Conservation (phyloP, 2,329 filamentous ascomycete genomes). For the Talaromyces rugulosus region DNA sequence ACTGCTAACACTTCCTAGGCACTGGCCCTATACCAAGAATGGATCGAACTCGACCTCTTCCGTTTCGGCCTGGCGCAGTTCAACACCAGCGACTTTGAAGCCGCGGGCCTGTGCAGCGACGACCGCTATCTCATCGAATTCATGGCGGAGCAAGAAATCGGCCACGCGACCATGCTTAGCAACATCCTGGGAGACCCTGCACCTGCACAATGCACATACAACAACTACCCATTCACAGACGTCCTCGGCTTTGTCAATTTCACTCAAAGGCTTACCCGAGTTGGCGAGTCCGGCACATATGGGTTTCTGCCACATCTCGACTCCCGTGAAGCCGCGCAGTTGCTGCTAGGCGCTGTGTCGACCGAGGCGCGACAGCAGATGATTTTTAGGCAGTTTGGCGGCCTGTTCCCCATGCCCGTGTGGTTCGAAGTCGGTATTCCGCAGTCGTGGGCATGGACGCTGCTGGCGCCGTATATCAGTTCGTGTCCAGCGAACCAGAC, state of each 20-base stretch:
- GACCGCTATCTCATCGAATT: conserved; percentile 68
- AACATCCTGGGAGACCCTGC: conserved; percentile 71
- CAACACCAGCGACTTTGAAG: conserved; percentile 64
- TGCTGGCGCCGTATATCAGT: conserved; percentile 75
- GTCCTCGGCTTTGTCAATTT: conserved; percentile 79
- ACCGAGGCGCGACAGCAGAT: conserved; percentile 79
- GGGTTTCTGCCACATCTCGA: conserved; percentile 76
- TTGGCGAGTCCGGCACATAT: conserved; percentile 74
- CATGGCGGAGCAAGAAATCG: conserved; percentile 74
- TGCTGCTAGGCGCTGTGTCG: conserved; percentile 72
- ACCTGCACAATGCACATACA: conserved; percentile 72
- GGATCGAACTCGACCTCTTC: conserved; percentile 80
- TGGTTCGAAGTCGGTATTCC: conserved; percentile 79
- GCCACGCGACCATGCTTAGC: conserved; percentile 70
- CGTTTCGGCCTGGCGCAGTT: conserved; percentile 69
- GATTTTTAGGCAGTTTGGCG: conserved; percentile 78
- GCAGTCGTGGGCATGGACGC: conserved; percentile 80
- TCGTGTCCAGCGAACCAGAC: conserved; percentile 70
- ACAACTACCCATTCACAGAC: conserved; percentile 73
- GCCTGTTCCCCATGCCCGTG: conserved; percentile 74
- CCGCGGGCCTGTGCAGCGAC: conserved; percentile 62
- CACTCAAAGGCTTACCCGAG: conserved; percentile 78
- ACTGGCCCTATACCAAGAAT: conserved; percentile 75
- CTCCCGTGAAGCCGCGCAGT: conserved; percentile 66
- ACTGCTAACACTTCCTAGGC: conserved; percentile 33